Base-by-base conservation (phyloP, 2,329 filamentous ascomycete species). In the Nothophoma quercina region DNA sequence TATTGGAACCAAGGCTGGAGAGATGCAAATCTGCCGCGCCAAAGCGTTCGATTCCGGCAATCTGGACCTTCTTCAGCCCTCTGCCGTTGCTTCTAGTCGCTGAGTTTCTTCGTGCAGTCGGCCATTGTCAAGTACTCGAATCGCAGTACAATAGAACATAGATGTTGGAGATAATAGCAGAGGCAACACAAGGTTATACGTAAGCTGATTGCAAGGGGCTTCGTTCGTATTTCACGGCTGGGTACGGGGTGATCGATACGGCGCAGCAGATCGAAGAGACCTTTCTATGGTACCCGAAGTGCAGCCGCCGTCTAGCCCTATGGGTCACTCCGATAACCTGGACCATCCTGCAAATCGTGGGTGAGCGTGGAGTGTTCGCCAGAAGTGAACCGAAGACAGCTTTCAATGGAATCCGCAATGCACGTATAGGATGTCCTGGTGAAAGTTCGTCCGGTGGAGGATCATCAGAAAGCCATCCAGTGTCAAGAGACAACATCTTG, bases 1-100 rank as follows among this genome's bases (percentile, higher is more conserved):
- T 48, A 47, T 43, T 48, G 32, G 43, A 43, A 39, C 38, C 21
- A 9, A 29, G 32, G 42, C 42, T 47, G 25, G 25, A 18, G 30
- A 45, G 35, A 26, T 36, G 25, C 36, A 30, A 46, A 47, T 52
- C 50, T 48, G 38, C 26, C 22, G 43, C 32, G 32, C 22, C 22
- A 29, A 30, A 19, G 29, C 30, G 19, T 32, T 26, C 15, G 15
- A 38, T 33, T 23, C 32, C 43, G 38, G 28, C 33, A 33, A 39
- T 42, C 38, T 48, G 43, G 43, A 30, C 50, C 30, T 29, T 30
- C 12, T n/a, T 35, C 33, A 44, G 22, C 21, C 33, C 22, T 30
- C 4, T 5, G 30, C 49, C 7, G 22, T 41, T 39, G 25, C 35
- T 12, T 25, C 41, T 40, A 39, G 28, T 32, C 21, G 5, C 25